phyloP scores from a whole-genome alignment of 163 green algal genomes.

The Volvox carteri region DNA sequence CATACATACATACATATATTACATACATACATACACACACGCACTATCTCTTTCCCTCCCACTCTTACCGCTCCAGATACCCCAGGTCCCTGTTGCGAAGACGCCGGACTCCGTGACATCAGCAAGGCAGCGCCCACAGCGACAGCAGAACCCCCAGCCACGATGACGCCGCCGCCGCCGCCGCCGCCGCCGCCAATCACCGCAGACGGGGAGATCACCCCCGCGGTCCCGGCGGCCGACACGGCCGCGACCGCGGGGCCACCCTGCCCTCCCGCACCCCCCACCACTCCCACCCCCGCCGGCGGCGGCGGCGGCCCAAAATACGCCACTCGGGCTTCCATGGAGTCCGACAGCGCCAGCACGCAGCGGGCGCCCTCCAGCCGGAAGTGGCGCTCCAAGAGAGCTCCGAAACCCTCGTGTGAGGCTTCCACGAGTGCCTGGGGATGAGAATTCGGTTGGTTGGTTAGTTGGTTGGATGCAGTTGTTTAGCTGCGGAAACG shows the following conservation, averaged over 20 bases:
- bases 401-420: constrained; percentile 7
- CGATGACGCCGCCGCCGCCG: neutral
- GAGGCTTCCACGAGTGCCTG: constrained; percentile 10
- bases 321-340: constrained; percentile 44
- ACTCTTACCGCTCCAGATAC: neutral
- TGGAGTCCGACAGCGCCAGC: constrained; percentile 36
- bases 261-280: no score
- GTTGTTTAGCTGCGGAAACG: no score
- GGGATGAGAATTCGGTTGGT: no score
- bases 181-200: neutral
- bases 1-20: no score
- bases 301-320: constrained; percentile 15
- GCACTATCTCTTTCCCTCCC: neutral
- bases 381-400: constrained; percentile 7
- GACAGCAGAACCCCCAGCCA: no score
- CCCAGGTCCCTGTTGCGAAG: neutral
- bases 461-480: no score
- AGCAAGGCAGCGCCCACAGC: neutral
- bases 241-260: neutral
- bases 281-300: neutral
- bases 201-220: neutral
- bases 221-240: neutral
- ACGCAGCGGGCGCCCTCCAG: constrained; percentile 45
- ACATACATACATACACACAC: no score
- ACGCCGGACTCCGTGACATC: neutral